These are phyloP conservation scores for Psilocybe tampanensis DNA, from an alignment of 768 basidiomycete species.

Conservation along the genomic window DNA sequence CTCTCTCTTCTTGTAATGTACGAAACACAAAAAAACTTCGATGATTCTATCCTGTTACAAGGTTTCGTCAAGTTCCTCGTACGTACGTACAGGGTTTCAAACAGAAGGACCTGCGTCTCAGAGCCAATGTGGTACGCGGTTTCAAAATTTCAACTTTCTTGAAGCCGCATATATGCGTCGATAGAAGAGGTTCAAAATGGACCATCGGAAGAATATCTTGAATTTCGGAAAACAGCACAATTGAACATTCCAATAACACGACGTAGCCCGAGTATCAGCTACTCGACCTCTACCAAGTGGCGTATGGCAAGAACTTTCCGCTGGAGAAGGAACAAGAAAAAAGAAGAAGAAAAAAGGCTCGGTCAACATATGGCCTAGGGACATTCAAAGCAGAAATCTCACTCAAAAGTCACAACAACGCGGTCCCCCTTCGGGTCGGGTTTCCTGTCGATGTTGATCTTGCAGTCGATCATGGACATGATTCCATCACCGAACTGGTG, in stretches of 20 bases:
- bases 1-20: background rate
- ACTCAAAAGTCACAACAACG: constrained; percentile 81
- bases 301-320: constrained; percentile 78
- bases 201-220: too few species aligned
- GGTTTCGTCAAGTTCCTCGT: too few species aligned
- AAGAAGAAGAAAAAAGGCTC: too few species aligned
- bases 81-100: too few species aligned
- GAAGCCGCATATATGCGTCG: too few species aligned
- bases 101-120: too few species aligned
- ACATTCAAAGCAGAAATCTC: constrained; percentile 28
- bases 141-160: too few species aligned
- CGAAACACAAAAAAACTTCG: too few species aligned
- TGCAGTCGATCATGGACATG: constrained; percentile 90
- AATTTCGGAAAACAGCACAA: background rate
- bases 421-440: constrained; percentile 80
- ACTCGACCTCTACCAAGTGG: constrained; percentile 55
- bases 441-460: constrained; percentile 67
- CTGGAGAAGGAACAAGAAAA: constrained; percentile 36
- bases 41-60: too few species aligned
- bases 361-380: constrained; percentile 1
- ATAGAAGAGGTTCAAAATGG: too few species aligned
- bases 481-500: constrained; percentile 82
- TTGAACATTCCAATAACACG: background rate
- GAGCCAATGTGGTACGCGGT: too few species aligned
- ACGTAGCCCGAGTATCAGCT: background rate